Evolutionary conservation across 169 alveolate species (phyloP), one percentile per base, ranked within the genome.

Genomic region (Eimeria tenella): DNA sequence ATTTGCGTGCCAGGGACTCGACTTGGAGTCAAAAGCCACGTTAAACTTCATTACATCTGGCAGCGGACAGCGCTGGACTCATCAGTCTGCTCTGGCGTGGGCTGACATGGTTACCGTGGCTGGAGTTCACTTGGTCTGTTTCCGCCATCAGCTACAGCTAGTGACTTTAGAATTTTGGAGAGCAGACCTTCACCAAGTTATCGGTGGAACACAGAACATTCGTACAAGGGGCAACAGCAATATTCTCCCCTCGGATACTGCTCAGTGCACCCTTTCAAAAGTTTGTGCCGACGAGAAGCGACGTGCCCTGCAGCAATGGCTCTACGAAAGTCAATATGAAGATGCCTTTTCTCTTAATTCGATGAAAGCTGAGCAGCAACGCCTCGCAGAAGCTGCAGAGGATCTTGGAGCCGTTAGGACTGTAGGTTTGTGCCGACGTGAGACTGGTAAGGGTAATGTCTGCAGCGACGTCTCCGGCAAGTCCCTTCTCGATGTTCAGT

Each of bases 51-150:
- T 84, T 63, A 63, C 75, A 42, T n/a, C 70, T n/a, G 81, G 60
- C 81, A 63, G 52, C 49, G 56, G 53, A 4, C 0, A 42, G 81
- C 19, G 53, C 21, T 21, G 70, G 4, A 31, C 70, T 63, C 92
- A 84, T 17, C 92, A 84, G 56, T 84, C 92, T 84, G 92, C 92
- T 62, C 15, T 84, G 62, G 92, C 70, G n/a, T 84, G 92, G 92
- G 92, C 92, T 84, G 92, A 84, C 49, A 84, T 84, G 92, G 62
- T 84, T 62, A 49, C 92, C 49, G 62, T 84, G 8, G 79, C 92
- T 19, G 31, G 92, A 19, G 92, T 79, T 50, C 92, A 84, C 65
- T 6, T 84, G 92, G 62, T 63, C 17, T 63, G 82, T 79, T 63
- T 84, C 5, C 92, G 92, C 13, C 92, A 84, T n/a, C 92, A 84